Evolutionary conservation across 163 green algal species (phyloP).

Genomic region (Chlamydomonas reinhardtii): DNA sequence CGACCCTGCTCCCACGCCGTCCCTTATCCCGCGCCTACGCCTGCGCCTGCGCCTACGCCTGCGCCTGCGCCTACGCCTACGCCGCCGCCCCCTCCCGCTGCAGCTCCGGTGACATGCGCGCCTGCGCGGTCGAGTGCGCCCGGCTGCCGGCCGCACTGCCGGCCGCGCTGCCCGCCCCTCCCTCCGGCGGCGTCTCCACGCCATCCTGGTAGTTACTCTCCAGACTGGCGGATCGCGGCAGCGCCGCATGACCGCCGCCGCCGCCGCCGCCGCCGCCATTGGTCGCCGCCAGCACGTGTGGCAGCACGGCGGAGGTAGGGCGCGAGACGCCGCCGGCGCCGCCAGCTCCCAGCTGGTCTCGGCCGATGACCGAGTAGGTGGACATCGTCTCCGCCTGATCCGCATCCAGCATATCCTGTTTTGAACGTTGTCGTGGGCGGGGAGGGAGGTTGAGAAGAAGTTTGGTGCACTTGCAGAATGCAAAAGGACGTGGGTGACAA

Average conservation of each 20-base stretch:
- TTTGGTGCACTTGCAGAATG: too few species aligned
- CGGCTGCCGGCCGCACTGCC: not conserved
- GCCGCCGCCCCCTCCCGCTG: too few species aligned
- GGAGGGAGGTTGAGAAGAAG: too few species aligned
- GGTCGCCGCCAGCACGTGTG: not conserved
- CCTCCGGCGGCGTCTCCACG: not conserved
- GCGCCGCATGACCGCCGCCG: not conserved
- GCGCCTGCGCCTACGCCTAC: too few species aligned
- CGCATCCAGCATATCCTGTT: conserved; percentile 18
- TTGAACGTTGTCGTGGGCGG: too few species aligned
- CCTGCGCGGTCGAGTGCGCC: not conserved
- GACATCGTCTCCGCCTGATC: conserved; percentile 34
- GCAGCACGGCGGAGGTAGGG: not conserved
- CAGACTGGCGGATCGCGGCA: not conserved
- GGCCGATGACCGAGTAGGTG: conserved; percentile 16
- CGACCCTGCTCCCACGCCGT: too few species aligned
- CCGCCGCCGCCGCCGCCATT: not conserved
- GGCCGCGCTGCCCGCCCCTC: not conserved
- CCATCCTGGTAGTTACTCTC: conserved; percentile 6
- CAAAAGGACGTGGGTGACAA: too few species aligned
- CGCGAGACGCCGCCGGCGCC: not conserved
- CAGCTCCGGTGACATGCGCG: too few species aligned
- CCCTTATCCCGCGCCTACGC: too few species aligned
- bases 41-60: too few species aligned
- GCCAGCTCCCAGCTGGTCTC: not conserved